These are phyloP conservation scores for Calocera cornea DNA, from an alignment of 768 basidiomycete species.

Conservation along the genomic window DNA sequence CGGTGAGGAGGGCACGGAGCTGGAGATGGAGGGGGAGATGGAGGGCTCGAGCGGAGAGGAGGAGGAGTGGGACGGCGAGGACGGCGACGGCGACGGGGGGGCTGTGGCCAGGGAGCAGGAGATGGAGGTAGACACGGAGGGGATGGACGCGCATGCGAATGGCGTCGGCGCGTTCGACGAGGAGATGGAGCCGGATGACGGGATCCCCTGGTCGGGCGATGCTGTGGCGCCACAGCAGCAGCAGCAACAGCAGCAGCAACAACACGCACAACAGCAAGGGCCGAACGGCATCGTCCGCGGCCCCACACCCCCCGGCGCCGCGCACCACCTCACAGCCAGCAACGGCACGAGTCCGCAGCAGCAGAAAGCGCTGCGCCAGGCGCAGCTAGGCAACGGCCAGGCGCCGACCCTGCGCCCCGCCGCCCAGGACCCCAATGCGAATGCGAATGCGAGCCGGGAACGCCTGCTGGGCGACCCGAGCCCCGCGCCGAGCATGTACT, in stretches of 20 bases:
- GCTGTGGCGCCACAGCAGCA: constrained; percentile 17
- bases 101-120: constrained; percentile 58
- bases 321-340: constrained; percentile 25
- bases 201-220: constrained; percentile 76
- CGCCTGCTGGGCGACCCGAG: background rate
- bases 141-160: constrained; percentile 21
- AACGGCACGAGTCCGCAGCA: constrained; percentile 1
- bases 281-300: background rate
- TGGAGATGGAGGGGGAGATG: constrained; percentile 43
- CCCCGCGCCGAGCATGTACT: background rate
- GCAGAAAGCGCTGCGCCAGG: background rate
- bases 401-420: background rate
- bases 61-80: constrained; percentile 44
- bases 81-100: constrained; percentile 53
- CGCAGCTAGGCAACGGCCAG: background rate
- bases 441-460: background rate
- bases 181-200: constrained; percentile 59
- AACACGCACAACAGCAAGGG: constrained; percentile 9
- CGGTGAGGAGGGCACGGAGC: constrained; percentile 49
- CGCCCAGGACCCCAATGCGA: background rate
- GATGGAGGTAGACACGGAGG: constrained; percentile 43
- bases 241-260: constrained; percentile 20
- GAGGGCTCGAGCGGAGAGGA: constrained; percentile 26
- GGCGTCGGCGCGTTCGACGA: constrained; percentile 7
- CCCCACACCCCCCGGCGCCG: constrained; percentile 23